Base-by-base conservation (phyloP, 202 grass and related monocot genomes). In the Setaria italica region DNA sequence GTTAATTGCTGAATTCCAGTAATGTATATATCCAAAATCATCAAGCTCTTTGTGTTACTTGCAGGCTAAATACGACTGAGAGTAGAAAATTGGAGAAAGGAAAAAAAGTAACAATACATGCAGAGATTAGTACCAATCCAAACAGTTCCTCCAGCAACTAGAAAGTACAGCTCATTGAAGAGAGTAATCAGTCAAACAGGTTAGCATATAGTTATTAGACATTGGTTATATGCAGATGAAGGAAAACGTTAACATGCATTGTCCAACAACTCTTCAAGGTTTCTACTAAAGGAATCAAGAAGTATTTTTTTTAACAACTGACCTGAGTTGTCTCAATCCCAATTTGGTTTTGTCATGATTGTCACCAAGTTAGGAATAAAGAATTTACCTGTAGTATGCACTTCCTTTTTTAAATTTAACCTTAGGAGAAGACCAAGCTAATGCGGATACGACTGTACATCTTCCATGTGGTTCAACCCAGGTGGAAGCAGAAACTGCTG, bases 131-230 rank as follows among this genome's bases (percentile, higher is more conserved):
- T 91, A 98, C 95, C 95, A 82, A 92, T 98, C 95, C 95, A 98
- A 82, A 98, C 65, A 43, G 95, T 98, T 92, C 95, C 95, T 74
- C 95, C 95, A 72, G 93, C 95, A 62, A 98, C 93, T 63, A 98
- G 87, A 76, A 98, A 98, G 84, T 98, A 98, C 21, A 98, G 79
- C 80, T 98, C 95, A 74, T 98, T 98, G 67, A 98, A 98, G 86
- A 98, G 89, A 51, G 93, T 95, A 80, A 98, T 45, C 49, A 89
- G 53, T 82, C 85, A 86, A 91, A 80, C 45, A 63, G 0, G 79
- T 82, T 25, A 79, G 17, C 48, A 80, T 19, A 51, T 51, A 53
- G 7, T 74, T 56, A 67, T 62, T 62, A 8, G 79, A 79, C 71
- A 70, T 58, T 58, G 35, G 32, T 64, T 43, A 67, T 57, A 20